Percentiles rank a stretch among this genome's conserved stretches.
These are phyloP conservation scores for Penstemon barbatus DNA, from an alignment of 257 asterid species.

Conservation along the genomic window DNA sequence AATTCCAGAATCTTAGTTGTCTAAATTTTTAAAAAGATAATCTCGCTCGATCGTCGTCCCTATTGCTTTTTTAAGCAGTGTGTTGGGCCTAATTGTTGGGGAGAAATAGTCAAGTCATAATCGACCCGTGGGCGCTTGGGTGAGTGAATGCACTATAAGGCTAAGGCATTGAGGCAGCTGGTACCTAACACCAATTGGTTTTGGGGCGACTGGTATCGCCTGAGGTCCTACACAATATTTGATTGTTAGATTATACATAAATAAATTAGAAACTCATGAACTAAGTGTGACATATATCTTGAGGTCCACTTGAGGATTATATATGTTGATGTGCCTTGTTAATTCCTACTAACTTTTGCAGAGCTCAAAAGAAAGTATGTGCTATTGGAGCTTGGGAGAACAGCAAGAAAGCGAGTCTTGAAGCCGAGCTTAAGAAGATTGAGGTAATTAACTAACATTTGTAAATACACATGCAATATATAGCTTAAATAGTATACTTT, in stretches of 20 bases:
- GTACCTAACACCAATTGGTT: too few relatives aligned
- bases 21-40: too few relatives aligned
- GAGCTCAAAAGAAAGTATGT: conserved; percentile 56
- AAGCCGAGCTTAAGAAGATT: conserved; percentile 56
- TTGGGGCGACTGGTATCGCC: too few relatives aligned
- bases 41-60: not conserved
- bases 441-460: conserved; percentile 38
- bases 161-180: too few relatives aligned
- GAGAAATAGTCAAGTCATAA: too few relatives aligned
- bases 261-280: not conserved
- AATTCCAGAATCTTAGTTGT: too few relatives aligned
- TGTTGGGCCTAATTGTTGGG: too few relatives aligned
- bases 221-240: too few relatives aligned
- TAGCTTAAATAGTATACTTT: not conserved
- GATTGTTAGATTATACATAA: too few relatives aligned
- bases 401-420: conserved; percentile 58
- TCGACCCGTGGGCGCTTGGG: too few relatives aligned
- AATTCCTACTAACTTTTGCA: conserved; percentile 18
- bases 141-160: too few relatives aligned
- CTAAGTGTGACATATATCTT: not conserved
- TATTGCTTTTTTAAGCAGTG: not conserved
- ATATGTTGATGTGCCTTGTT: not conserved
- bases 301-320: not conserved
- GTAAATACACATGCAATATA: too few relatives aligned
- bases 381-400: conserved; percentile 57